phyloP scores from a whole-genome alignment of 1,284 basidiomycete genomes.

The Acaromyces ingoldii region DNA sequence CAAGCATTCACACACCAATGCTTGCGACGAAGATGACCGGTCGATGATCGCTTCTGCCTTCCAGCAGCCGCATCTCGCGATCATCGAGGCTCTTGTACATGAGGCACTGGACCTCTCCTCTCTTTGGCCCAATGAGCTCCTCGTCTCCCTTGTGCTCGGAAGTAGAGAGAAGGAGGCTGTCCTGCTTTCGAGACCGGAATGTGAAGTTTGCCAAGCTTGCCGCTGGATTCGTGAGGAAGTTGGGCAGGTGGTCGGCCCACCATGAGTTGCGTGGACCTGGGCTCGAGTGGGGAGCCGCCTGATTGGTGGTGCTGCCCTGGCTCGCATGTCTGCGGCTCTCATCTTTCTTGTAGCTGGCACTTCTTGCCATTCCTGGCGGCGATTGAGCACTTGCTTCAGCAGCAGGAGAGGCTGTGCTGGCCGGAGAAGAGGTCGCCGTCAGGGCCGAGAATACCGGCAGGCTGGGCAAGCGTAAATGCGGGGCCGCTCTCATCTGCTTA shows the following conservation, averaged over 20 bases:
- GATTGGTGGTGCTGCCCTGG: no score
- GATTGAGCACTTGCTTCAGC: no score
- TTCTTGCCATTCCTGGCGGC: no score
- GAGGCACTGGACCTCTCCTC: conserved; percentile 56
- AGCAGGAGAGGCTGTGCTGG: no score
- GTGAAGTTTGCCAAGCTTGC: background rate
- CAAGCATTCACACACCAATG: conserved; percentile 21
- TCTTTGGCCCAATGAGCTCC: conserved; percentile 24
- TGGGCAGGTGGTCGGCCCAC: conserved; percentile 22
- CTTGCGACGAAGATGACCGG: conserved; percentile 61
- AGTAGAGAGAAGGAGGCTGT: no score
- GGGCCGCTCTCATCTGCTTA: no score
- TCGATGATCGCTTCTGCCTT: conserved; percentile 57
- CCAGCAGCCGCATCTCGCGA: conserved; percentile 65
- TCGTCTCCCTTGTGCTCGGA: background rate
- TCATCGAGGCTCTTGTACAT: conserved; percentile 71
- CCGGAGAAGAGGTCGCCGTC: no score
- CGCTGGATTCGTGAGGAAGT: conserved; percentile 8
- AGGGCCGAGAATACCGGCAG: no score
- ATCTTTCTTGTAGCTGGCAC: no score
- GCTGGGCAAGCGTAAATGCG: no score
- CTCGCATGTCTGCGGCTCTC: no score
- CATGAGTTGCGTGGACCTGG: conserved; percentile 3
- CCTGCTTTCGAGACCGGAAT: background rate
- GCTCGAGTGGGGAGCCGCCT: no score